These are phyloP conservation scores for Marasmius fiardii DNA, from an alignment of 1,284 basidiomycete genomes.

Conservation along the genomic window DNA sequence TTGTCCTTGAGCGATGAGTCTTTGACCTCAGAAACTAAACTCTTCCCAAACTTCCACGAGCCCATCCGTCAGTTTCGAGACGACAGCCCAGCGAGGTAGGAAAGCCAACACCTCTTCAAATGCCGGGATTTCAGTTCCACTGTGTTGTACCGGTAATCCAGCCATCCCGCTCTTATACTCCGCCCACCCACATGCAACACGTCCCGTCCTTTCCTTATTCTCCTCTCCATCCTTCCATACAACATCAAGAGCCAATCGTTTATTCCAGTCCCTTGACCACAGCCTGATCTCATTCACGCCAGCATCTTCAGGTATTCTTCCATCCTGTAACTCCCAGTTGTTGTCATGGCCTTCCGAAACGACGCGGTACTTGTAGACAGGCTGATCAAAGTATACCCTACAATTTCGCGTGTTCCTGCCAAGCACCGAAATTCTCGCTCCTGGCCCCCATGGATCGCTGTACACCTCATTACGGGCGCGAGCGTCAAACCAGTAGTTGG, in stretches of 20 bases:
- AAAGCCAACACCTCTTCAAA: constrained; percentile 66
- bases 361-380: constrained; percentile 28
- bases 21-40: constrained; percentile 40
- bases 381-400: constrained; percentile 53
- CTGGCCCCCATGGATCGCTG: neutral
- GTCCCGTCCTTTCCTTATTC: constrained; percentile 35
- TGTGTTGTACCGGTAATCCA: constrained; percentile 25
- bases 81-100: constrained; percentile 65
- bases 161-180: constrained; percentile 61
- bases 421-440: constrained; percentile 26
- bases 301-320: constrained; percentile 36
- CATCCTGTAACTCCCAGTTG: constrained; percentile 37
- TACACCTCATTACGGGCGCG: neutral
- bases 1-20: neutral
- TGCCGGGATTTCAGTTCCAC: constrained; percentile 58
- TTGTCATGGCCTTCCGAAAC: constrained; percentile 35
- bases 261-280: constrained; percentile 71
- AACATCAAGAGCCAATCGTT: constrained; percentile 53
- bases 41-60: constrained; percentile 55
- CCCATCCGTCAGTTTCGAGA: constrained; percentile 55
- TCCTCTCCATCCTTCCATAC: constrained; percentile 29
- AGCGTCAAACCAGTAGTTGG: neutral
- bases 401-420: constrained; percentile 65
- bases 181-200: constrained; percentile 66
- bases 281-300: constrained; percentile 49